Base-by-base conservation (phyloP, 2,329 filamentous ascomycete species). In the Colletotrichum costaricense region DNA sequence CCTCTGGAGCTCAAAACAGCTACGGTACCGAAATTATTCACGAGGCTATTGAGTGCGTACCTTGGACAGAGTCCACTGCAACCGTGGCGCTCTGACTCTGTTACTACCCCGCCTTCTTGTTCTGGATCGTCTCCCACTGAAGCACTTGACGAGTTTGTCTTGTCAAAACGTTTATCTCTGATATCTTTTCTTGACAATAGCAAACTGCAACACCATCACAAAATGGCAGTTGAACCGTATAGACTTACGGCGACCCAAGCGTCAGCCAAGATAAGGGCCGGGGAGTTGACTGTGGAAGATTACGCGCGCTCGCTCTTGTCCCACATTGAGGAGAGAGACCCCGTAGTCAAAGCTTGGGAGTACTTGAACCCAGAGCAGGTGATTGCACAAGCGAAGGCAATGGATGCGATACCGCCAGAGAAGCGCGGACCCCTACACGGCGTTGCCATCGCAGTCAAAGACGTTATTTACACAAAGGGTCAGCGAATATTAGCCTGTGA, bases 401-500 rank as follows among this genome's bases (percentile, higher is more conserved):
- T 92, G 0, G 90, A 92, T 76, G 74, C 80, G 28, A 75, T 91
- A 2, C 86, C 89, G 0, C 56, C 75, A 0, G 81, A 83, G 1
- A 75, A 88, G 68, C 82, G 90, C 67, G 89, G 90, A 0, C 88
- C 87, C 0, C 79, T 92, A 0, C 89, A 91, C 76, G 90, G 90
- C 1, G 78, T 92, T 7, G 84, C 88, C 0, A 80, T 92, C n/a
- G 90, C 84, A 1, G 83, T 92, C 12, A 92, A 92, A 77, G 90
- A 92, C 81, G 84, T 91, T 3, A 89, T 91, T 75, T 85, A 84
- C 76, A 91, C 87, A 0, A 88, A 88, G 79, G 86, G 86, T 86
- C 69, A 11, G 60, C 33, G 7, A 30, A 1, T 19, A 24, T 5
- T 30, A 11, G 11, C 4, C 22, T 16, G 54, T 7, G 28, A 26